Conservation (phyloP, 177 flowering plant species). For the Vitis hybrid region DNA sequence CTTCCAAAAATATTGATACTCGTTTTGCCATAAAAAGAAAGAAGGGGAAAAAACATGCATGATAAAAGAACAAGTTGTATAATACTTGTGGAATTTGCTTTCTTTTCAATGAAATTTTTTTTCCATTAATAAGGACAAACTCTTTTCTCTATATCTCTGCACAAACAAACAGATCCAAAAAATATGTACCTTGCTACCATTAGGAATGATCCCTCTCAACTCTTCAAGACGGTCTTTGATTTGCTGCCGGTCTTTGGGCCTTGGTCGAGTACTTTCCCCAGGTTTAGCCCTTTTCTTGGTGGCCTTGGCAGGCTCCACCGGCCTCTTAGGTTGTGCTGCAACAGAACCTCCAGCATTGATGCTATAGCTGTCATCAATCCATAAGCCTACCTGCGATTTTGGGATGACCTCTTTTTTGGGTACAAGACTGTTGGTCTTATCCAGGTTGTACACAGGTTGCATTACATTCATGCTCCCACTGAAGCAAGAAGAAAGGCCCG, state of each 20-base stretch:
- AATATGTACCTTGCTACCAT: conserved; percentile 67
- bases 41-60: too few species aligned
- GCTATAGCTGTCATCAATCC: conserved; percentile 63
- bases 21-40: too few species aligned
- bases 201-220: conserved; percentile 80
- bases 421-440: conserved; percentile 23
- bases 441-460: conserved; percentile 19
- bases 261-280: conserved; percentile 79
- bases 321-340: conserved; percentile 31
- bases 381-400: conserved; percentile 47
- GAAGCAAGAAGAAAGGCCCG: conserved; percentile 31
- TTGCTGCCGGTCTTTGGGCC: conserved; percentile 92
- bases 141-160: not conserved
- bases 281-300: conserved; percentile 78
- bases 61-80: too few species aligned
- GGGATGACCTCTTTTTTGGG: conserved; percentile 30
- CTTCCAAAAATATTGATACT: too few species aligned
- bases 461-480: conserved; percentile 22
- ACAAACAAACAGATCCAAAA: not conserved
- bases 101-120: not conserved
- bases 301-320: conserved; percentile 49
- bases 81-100: not conserved
- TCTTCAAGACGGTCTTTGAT: conserved; percentile 87
- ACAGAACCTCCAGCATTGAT: conserved; percentile 30
- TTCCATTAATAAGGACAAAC: not conserved